These are phyloP conservation scores for Penicillium sp. DNA, from an alignment of 2,329 filamentous ascomycete genomes.

Conservation along the genomic window DNA sequence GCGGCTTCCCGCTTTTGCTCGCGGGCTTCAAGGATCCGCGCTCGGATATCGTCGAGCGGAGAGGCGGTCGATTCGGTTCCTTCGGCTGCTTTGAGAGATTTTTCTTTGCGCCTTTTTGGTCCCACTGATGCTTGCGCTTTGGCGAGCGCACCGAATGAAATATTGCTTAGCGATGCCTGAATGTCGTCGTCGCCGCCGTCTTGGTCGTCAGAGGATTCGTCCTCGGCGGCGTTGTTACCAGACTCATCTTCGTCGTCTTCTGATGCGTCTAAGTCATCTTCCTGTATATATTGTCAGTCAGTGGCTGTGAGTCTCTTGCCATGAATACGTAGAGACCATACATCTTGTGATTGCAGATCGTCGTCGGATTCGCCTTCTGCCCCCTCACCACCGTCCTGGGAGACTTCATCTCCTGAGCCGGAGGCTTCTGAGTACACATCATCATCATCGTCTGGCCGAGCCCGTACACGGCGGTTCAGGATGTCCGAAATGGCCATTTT, in stretches of 20 bases:
- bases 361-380: conserved; percentile 15
- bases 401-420: conserved; percentile 20
- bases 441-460: conserved; percentile 44
- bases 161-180: conserved; percentile 50
- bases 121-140: conserved; percentile 74
- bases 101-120: conserved; percentile 32
- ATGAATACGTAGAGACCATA: conserved; percentile 4
- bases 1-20: conserved; percentile 43
- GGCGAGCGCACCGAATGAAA: conserved; percentile 88
- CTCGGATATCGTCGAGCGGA: conserved; percentile 40
- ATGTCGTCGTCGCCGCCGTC: conserved; percentile 37
- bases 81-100: conserved; percentile 12
- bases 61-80: conserved; percentile 25
- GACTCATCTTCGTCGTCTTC: conserved; percentile 23
- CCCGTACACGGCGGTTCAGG: conserved; percentile 44
- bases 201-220: conserved; percentile 30
- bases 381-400: conserved; percentile 14
- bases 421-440: conserved; percentile 33
- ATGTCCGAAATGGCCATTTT: conserved; percentile 39
- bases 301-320: background rate
- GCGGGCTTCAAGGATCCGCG: conserved; percentile 41
- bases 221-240: conserved; percentile 40
- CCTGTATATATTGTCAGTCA: background rate
- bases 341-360: conserved; percentile 18
- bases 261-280: conserved; percentile 6